Percentiles rank a stretch among this genome's conserved stretches.
phyloP scores from a whole-genome alignment of 2,329 filamentous ascomycete species.

The Monosporascus sp. region DNA sequence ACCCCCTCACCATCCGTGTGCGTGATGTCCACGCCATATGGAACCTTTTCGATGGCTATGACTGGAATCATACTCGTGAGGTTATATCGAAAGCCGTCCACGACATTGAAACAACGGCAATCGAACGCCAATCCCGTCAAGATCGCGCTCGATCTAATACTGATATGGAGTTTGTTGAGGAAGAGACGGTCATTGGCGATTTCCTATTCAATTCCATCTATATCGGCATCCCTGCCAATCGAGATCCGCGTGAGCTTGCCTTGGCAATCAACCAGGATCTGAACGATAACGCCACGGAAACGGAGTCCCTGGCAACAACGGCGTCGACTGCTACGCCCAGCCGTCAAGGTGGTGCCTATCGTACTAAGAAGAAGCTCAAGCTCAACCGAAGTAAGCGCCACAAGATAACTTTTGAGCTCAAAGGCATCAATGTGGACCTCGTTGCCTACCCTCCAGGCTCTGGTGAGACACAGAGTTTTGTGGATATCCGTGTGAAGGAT shows the following conservation, averaged over 20 bases:
- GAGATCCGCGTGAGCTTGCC: constrained; percentile 76
- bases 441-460: constrained; percentile 70
- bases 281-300: constrained; percentile 81
- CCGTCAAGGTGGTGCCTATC: constrained; percentile 38
- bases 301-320: constrained; percentile 79
- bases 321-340: constrained; percentile 57
- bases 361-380: constrained; percentile 57
- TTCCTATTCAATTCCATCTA: constrained; percentile 99
- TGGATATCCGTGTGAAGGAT: constrained; percentile 77
- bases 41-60: constrained; percentile 97
- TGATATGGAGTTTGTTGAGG: constrained; percentile 67
- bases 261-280: constrained; percentile 83
- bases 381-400: constrained; percentile 82
- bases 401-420: constrained; percentile 92
- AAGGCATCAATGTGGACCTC: constrained; percentile 76
- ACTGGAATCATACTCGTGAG: constrained; percentile 85
- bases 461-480: constrained; percentile 79
- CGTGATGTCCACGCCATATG: constrained; percentile 91
- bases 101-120: constrained; percentile 76
- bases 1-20: constrained; percentile 71
- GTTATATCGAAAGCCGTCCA: constrained; percentile 84
- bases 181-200: constrained; percentile 84
- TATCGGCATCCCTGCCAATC: constrained; percentile 83
- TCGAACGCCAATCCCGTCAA: constrained; percentile 61
- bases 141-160: constrained; percentile 50